phyloP scores from a whole-genome alignment of 2,329 filamentous ascomycete genomes.

The Alternaria dauci region DNA sequence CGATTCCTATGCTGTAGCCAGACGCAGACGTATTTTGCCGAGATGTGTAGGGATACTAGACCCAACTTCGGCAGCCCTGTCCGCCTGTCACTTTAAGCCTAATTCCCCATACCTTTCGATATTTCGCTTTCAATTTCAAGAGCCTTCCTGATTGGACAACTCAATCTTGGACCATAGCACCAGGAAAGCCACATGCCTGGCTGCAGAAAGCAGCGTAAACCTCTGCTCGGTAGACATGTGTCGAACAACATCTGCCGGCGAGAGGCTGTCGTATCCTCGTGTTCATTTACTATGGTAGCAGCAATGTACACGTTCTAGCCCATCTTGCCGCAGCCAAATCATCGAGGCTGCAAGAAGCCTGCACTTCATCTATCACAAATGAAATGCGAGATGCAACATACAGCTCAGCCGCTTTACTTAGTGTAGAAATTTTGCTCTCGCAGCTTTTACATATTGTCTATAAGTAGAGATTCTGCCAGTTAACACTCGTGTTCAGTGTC shows the following conservation, averaged over 20 bases:
- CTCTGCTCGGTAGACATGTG: constrained; percentile 19
- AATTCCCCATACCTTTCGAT: constrained; percentile 33
- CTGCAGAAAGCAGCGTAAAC: constrained; percentile 10
- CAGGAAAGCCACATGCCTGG: constrained; percentile 29
- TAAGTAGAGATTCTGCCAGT: constrained; percentile 31
- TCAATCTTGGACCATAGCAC: constrained; percentile 23
- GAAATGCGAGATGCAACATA: constrained; percentile 34
- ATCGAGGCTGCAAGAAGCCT: constrained; percentile 24
- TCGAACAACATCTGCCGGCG: constrained; percentile 27
- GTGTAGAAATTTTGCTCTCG: constrained; percentile 2
- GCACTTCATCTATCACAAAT: constrained; percentile 44
- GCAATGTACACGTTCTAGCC: constrained; percentile 27
- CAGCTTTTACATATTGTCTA: constrained; percentile 21
- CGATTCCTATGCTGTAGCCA: constrained; percentile 9
- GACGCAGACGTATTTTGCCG: constrained; percentile 36
- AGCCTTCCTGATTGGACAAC: constrained; percentile 30
- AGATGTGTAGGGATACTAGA: constrained; percentile 28
- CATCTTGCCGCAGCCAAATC: constrained; percentile 20
- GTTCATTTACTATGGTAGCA: constrained; percentile 23
- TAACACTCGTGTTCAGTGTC: constrained; percentile 11
- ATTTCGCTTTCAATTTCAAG: constrained; percentile 24
- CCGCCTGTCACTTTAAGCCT: constrained; percentile 39
- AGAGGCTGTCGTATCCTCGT: constrained; percentile 23
- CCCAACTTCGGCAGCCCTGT: constrained; percentile 27
- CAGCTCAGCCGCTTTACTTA: constrained; percentile 15